Evolutionary conservation across 2,329 filamentous ascomycete genomes (phyloP).

Genomic region (Coniochaeta sp.): DNA sequence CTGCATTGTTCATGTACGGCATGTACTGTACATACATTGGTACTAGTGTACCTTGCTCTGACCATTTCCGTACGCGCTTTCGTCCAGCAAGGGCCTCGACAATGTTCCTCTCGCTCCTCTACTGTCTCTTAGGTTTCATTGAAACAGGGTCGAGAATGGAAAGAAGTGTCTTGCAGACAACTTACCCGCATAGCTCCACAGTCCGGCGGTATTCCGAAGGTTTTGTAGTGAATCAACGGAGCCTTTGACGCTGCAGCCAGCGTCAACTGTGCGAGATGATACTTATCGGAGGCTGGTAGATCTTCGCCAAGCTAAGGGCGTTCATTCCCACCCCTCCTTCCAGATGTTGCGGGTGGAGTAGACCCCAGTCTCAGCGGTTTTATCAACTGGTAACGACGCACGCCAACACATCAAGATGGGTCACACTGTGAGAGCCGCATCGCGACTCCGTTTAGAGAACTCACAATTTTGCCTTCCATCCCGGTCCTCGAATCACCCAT

Average conservation of each 20-base stretch:
- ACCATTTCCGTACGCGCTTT: not conserved
- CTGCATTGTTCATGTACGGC: not conserved
- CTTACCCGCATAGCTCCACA: not conserved
- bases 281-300: slow-evolving; percentile 7
- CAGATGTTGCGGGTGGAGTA: slow-evolving; percentile 47
- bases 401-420: slow-evolving; percentile 87
- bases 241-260: not conserved
- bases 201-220: not conserved
- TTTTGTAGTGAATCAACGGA: not conserved
- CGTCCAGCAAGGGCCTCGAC: not conserved
- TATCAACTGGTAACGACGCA: slow-evolving; percentile 75
- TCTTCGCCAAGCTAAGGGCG: slow-evolving; percentile 31
- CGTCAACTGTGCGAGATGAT: slow-evolving; percentile 1
- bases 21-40: not conserved
- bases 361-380: slow-evolving; percentile 52
- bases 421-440: slow-evolving; percentile 65
- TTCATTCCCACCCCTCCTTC: slow-evolving; percentile 21
- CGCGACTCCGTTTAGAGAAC: slow-evolving; percentile 51
- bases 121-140: not conserved
- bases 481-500: slow-evolving; percentile 25
- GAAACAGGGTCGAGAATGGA: not conserved
- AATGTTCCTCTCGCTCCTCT: not conserved
- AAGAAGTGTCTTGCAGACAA: not conserved
- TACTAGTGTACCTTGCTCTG: too few species aligned
- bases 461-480: slow-evolving; percentile 23